Evolutionary conservation across 805 yeast genomes (phyloP), one percentile per base, ranked within the genome.

Genomic region (Phaffomyces antillensis): DNA sequence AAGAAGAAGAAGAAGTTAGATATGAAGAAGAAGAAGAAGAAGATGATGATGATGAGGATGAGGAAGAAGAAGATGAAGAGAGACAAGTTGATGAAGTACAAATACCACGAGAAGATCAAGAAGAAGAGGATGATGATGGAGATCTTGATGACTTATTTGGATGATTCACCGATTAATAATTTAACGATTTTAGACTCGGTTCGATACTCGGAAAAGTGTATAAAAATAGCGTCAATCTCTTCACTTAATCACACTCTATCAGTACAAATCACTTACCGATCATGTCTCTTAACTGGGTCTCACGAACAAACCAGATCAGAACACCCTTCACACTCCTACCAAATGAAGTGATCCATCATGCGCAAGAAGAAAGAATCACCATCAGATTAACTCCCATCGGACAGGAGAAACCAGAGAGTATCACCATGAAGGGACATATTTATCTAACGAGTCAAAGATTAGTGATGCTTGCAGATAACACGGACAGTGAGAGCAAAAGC

Each of bases 361-460:
- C 45, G 8, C 56, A 53, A 17, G 48, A 51, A 13, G 54, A 53
- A n/a, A 28, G 43, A 20, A 41, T 50, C 24, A 24, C 39, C 0
- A 3, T 56, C 7, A 46, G 49, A 24, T 45, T 54, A 4, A 44
- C 52, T 6, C 56, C 58, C 0, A 28, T 53, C 5, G 55, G 56
- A 4, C 59, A 55, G 25, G 46, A 43, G 7, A 54, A 52, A 10
- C 52, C 60, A 7, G 60, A 59, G 36, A 46, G 52, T 4, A 48
- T 53, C 4, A 43, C 37, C 15, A 25, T 55, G 2, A 53, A 52
- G 26, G 80, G 79, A 1, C 59, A 55, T 39, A 38, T 71, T 1
- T 72, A 63, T 49, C 52, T 75, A 23, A 73, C 79, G 0, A 68
- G 65, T 26, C 62, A 63, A 37, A 47, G 79, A 39, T 36, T 76